phyloP scores from a whole-genome alignment of 225 moss, liverwort and hornwort species.

The Thuidium tamariscinum region DNA sequence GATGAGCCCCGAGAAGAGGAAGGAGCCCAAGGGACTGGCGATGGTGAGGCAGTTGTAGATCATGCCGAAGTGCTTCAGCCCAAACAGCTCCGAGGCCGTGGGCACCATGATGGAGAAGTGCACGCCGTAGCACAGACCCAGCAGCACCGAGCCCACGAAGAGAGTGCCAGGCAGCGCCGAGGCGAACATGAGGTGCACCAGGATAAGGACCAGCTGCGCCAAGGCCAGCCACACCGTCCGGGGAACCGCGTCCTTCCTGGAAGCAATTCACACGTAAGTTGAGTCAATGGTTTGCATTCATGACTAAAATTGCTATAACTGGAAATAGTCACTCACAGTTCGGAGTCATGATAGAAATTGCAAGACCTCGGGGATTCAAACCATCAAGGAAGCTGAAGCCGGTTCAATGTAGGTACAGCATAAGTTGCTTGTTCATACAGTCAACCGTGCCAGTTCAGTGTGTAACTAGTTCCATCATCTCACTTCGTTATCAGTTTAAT shows the following conservation, averaged over 20 bases:
- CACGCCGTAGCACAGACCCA: constrained; percentile 58
- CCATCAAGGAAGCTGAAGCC: not conserved
- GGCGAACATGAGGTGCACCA: constrained; percentile 60
- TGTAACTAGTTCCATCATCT: not conserved
- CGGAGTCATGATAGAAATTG: not conserved
- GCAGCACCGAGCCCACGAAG: constrained; percentile 51
- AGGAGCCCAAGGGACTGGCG: constrained; percentile 60
- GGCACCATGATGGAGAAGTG: constrained; percentile 87
- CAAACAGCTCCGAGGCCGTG: constrained; percentile 91
- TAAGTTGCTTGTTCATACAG: not conserved
- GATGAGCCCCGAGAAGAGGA: constrained; percentile 75
- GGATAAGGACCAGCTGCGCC: constrained; percentile 52
- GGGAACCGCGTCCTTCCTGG: constrained; percentile 64
- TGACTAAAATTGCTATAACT: not conserved
- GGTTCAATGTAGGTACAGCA: not conserved
- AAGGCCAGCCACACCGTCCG: constrained; percentile 64
- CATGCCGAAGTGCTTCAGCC: constrained; percentile 73
- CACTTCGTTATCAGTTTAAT: not conserved
- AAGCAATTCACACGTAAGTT: not conserved
- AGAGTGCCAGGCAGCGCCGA: constrained; percentile 62
- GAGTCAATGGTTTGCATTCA: not conserved
- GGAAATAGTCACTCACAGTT: not conserved
- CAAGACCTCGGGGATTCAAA: not conserved
- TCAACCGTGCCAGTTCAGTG: not conserved
- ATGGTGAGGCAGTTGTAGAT: constrained; percentile 85